Percentiles rank a stretch among this genome's conserved stretches.
Evolutionary conservation across 2,329 filamentous ascomycete genomes (phyloP).

Genomic region (Geosmithia flava): DNA sequence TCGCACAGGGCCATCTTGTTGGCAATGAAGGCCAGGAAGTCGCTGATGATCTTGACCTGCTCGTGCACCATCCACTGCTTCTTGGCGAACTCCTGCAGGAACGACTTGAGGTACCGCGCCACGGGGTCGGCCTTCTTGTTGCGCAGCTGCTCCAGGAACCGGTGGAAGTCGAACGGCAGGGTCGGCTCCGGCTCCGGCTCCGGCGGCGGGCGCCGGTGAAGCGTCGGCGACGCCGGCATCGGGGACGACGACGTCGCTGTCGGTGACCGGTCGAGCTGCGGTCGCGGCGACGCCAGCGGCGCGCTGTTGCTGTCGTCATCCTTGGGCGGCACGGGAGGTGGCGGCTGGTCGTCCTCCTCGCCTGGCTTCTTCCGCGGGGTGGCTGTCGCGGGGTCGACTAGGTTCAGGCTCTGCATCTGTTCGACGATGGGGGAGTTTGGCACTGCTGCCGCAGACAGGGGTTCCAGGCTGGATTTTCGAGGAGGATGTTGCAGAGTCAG

Average conservation of each 20-base stretch:
- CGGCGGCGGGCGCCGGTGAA: conserved; percentile 55
- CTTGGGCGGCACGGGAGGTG: conserved; percentile 47
- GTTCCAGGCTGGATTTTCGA: conserved; percentile 76
- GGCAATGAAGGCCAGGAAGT: conserved; percentile 91
- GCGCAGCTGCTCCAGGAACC: conserved; percentile 88
- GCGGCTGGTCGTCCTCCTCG: conserved; percentile 21
- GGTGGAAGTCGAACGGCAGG: conserved; percentile 91
- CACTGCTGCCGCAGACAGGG: conserved; percentile 21
- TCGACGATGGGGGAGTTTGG: conserved; percentile 26
- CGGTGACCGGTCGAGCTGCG: conserved; percentile 22
- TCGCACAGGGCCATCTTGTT: conserved; percentile 98
- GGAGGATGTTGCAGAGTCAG: conserved; percentile 51
- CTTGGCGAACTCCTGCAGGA: conserved; percentile 88
- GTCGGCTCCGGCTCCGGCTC: conserved; percentile 70
- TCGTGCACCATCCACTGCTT: conserved; percentile 99
- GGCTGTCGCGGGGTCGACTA: conserved; percentile 21
- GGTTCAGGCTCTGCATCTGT: conserved; percentile 28
- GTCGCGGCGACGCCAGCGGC: conserved; percentile 19
- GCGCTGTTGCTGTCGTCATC: conserved; percentile 39
- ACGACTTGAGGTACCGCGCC: conserved; percentile 88
- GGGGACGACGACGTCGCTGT: conserved; percentile 16
- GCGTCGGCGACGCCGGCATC: conserved; percentile 33
- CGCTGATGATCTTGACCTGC: conserved; percentile 96
- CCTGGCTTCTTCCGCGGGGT: conserved; percentile 14
- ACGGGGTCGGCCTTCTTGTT: conserved; percentile 98